Conservation (phyloP, 164 flowering plant genomes). For the Piper betle region DNA sequence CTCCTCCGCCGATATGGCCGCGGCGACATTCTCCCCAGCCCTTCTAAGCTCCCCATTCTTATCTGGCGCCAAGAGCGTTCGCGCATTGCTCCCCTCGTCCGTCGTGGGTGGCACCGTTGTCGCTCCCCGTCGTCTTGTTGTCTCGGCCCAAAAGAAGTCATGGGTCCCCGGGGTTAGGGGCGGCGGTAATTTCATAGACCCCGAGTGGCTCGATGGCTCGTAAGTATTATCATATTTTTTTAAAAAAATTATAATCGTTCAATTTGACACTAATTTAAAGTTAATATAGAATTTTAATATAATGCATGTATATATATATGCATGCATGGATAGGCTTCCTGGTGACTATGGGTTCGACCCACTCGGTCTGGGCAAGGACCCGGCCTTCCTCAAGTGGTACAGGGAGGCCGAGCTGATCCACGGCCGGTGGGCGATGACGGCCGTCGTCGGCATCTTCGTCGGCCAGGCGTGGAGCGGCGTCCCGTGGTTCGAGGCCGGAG, state of each 20-base stretch:
- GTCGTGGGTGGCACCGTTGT: conserved; percentile 12
- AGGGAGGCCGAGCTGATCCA: conserved; percentile 98
- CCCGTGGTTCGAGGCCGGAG: conserved; percentile 98
- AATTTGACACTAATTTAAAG: no score
- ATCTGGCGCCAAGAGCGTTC: conserved; percentile 42
- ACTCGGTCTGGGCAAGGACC: conserved; percentile 92
- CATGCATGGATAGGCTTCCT: conserved; percentile 43
- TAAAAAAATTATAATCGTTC: no score
- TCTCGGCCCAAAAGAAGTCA: conserved; percentile 54
- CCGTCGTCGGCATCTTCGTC: conserved; percentile 85
- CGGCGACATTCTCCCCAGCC: conserved; percentile 41
- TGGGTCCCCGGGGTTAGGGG: conserved; percentile 83
- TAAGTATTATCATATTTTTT: conserved; percentile 33
- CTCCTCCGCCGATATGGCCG: conserved; percentile 7
- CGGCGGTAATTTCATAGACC: conserved; percentile 74
- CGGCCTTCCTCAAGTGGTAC: conserved; percentile 96
- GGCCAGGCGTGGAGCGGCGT: conserved; percentile 96
- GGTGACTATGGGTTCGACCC: conserved; percentile 98
- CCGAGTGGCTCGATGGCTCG: conserved; percentile 99
- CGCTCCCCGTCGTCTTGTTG: conserved; percentile 27
- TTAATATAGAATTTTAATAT: no score
- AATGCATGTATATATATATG: no score
- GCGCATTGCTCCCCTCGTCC: conserved; percentile 20
- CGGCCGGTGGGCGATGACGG: conserved; percentile 97
- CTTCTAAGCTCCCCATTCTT: conserved; percentile 59